phyloP scores from a whole-genome alignment of 2,329 filamentous ascomycete genomes.

The Calonectria multiphialidica region DNA sequence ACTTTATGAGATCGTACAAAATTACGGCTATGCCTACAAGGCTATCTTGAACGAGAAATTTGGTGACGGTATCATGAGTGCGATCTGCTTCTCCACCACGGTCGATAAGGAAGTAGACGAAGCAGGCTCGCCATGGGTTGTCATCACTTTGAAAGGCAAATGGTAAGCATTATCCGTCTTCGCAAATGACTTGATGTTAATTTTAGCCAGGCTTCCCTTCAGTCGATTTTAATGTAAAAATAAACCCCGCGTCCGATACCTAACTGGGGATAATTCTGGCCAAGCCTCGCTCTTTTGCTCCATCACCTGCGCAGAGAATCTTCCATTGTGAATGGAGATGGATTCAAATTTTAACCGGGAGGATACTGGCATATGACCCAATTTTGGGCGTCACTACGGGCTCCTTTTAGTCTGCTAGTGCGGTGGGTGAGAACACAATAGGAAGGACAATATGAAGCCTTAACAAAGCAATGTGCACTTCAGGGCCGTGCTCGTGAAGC shows the following conservation, averaged over 20 bases:
- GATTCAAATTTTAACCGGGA: neutral
- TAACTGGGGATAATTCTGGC: neutral
- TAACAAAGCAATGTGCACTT: constrained; percentile 29
- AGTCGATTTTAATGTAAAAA: constrained; percentile 42
- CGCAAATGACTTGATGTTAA: constrained; percentile 1
- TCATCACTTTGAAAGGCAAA: constrained; percentile 86
- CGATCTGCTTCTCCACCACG: constrained; percentile 89
- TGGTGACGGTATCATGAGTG: constrained; percentile 95
- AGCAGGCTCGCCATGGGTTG: constrained; percentile 83
- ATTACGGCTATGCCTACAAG: constrained; percentile 97
- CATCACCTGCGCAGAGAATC: neutral
- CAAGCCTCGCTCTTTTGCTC: neutral
- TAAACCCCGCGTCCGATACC: neutral
- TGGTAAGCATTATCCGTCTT: constrained; percentile 68
- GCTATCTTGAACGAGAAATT: constrained; percentile 96
- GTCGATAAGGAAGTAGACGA: constrained; percentile 95
- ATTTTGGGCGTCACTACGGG: neutral
- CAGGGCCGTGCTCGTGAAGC: constrained; percentile 19
- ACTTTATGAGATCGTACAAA: constrained; percentile 94
- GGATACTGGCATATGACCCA: neutral
- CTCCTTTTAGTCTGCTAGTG: neutral
- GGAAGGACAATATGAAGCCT: constrained; percentile 46
- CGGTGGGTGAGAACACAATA: constrained; percentile 38
- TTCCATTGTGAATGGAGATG: neutral
- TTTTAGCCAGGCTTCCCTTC: constrained; percentile 46